Evolutionary conservation across 2,329 filamentous ascomycete genomes (phyloP).

Genomic region (Penicillium hesseltinei): DNA sequence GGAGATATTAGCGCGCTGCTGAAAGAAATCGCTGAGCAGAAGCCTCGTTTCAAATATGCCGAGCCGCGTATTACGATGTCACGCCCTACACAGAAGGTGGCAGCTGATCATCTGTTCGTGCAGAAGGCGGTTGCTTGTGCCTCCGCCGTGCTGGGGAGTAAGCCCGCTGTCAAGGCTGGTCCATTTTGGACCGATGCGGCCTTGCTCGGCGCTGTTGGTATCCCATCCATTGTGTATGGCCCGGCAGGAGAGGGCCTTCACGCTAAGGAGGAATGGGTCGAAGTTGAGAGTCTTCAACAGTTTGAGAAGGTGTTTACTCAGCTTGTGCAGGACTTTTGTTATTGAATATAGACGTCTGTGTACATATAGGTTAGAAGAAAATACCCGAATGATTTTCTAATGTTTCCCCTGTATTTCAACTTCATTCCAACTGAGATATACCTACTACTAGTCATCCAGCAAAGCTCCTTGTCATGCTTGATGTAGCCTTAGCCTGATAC

Average conservation of each 20-base stretch:
- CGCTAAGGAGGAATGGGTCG: conserved; percentile 52
- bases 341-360: background rate
- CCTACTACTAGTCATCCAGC: background rate
- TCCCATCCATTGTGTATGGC: conserved; percentile 50
- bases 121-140: conserved; percentile 32
- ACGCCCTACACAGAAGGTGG: conserved; percentile 46
- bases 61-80: conserved; percentile 43
- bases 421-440: background rate
- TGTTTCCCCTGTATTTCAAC: background rate
- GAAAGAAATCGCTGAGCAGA: conserved; percentile 29
- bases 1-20: conserved; percentile 42
- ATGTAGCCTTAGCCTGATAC: background rate
- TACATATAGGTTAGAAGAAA: background rate
- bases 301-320: conserved; percentile 26
- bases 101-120: conserved; percentile 44
- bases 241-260: conserved; percentile 52
- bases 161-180: conserved; percentile 29
- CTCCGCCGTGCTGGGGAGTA: conserved; percentile 25
- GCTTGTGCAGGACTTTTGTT: conserved; percentile 23
- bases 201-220: conserved; percentile 46
- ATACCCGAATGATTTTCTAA: background rate
- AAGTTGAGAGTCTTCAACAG: conserved; percentile 44
- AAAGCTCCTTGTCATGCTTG: background rate
- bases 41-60: conserved; percentile 42
- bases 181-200: conserved; percentile 55